Base-by-base conservation (phyloP, 163 green algal species). In the Chlorella variabilis region DNA sequence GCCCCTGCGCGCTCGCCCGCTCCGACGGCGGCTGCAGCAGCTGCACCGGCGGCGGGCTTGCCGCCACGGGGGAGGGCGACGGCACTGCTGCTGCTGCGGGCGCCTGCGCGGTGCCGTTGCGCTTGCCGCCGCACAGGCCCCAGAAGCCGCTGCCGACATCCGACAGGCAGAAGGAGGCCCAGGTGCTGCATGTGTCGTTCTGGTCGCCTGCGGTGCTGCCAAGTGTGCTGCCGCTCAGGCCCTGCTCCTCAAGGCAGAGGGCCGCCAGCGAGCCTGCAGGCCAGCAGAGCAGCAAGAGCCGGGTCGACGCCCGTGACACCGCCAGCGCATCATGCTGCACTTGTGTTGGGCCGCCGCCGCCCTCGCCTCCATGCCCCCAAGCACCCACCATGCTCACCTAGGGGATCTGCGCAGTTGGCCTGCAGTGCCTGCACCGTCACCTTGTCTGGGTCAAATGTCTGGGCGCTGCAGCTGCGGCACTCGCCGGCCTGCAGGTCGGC, bases 341-440 rank as follows among this genome's bases (percentile, higher is more conserved):
- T n/a, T n/a, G n/a, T n/a, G n/a, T n/a, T n/a, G n/a, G n/a, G n/a
- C n/a, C n/a, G n/a, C n/a, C n/a, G n/a, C n/a, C n/a, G n/a, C n/a
- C n/a, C n/a, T n/a, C n/a, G n/a, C n/a, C n/a, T n/a, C n/a, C n/a
- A n/a, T n/a, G n/a, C n/a, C n/a, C n/a, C n/a, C n/a, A n/a, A n/a
- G n/a, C n/a, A n/a, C n/a, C n/a, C n/a, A n/a, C n/a, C n/a, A n/a
- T n/a, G n/a, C 62, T 56, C 62, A 82, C 76, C 76, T 18, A 82
- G 27, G 0, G 76, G 76, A 36, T 82, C 76, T 0, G 62, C 61
- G 48, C 76, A 82, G 62, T 69, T 82, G n/a, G 33, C 34, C 27
- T 75, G 42, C 62, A 75, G 29, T 2, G 76, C 62, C 48, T 82
- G 76, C 45, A 82, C 76, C 45, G 49, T 58, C 33, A 82, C 76